Base-by-base conservation (phyloP, 2,329 filamentous ascomycete species). In the Phaeosphaeriaceae sp. region DNA sequence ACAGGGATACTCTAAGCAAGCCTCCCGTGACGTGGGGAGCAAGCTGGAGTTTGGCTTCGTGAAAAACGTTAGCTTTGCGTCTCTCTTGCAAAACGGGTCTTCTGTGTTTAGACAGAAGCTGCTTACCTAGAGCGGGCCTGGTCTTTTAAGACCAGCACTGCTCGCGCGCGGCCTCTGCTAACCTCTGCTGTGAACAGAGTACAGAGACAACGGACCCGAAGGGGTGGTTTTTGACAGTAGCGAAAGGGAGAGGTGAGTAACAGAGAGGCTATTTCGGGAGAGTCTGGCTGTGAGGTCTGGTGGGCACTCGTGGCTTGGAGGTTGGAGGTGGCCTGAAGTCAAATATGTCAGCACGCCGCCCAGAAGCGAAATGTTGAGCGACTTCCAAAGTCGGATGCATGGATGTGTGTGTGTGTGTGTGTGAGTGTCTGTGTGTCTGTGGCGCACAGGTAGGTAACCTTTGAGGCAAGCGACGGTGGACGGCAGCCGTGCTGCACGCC, bases 391-490 rank as follows among this genome's bases (percentile, higher is more conserved):
- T 53, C 60, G 63, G 59, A 63, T 69, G 66, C 68, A 71, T 63
- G 58, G 52, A 56, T 64, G 69, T 26, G 23, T 23, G 21, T 26
- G 23, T 26, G 23, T 26, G 23, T 26, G 23, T 69, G 66, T 67
- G 71, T 63, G 58, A 52, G 57, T 64, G 69, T 26, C 6, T 23
- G 21, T 26, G 23, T 26, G 23, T 26, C 7, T 26, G 23, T 71
- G 68, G 69, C 69, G 68, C 64, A 69, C 67, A 71, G 55, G 43
- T 48, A 56, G 59, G 59, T 57, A 62, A 56, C 57, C 54, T 50
- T 55, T 56, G 46, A 68, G 59, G 66, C 66, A 63, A 63, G 64
- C 58, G 59, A 61, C 61, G 62, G 65, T 49, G 68, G 66, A 70
- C 62, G 52, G 61, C 64, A 66, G 68, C 62, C 48, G 66, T 58